These are phyloP conservation scores for Aureobasidium leucospermi DNA, from an alignment of 2,329 filamentous ascomycete genomes.

Conservation along the genomic window DNA sequence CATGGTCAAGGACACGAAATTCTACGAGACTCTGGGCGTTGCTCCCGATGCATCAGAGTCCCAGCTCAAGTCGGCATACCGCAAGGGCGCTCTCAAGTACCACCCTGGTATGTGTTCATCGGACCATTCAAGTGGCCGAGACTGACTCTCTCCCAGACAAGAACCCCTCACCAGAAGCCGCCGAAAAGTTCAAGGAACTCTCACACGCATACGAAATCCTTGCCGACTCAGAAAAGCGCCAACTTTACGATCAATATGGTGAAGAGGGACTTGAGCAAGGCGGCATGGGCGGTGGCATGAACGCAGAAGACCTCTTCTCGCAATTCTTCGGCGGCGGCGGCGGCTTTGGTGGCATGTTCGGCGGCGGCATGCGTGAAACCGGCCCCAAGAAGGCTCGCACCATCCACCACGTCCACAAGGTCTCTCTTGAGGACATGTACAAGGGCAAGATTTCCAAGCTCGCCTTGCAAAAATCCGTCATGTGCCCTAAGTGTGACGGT, in stretches of 20 bases:
- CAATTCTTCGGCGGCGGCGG: constrained; percentile 83
- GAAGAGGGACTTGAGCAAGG: constrained; percentile 89
- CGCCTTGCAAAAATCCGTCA: constrained; percentile 92
- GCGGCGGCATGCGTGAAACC: constrained; percentile 71
- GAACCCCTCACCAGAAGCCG: constrained; percentile 87
- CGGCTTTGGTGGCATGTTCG: constrained; percentile 58
- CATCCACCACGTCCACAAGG: constrained; percentile 97
- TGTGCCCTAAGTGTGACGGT: constrained; percentile 90
- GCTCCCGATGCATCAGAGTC: constrained; percentile 70
- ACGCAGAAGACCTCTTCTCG: constrained; percentile 89
- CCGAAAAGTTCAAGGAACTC: constrained; percentile 97
- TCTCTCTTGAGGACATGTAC: constrained; percentile 96
- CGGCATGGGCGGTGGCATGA: constrained; percentile 72
- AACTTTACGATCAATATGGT: constrained; percentile 93
- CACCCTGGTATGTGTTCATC: constrained; percentile 61
- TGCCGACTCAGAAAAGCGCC: constrained; percentile 83
- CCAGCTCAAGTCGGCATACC: constrained; percentile 88
- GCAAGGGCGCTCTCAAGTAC: constrained; percentile 72
- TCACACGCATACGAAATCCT: constrained; percentile 94
- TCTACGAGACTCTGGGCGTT: constrained; percentile 74
- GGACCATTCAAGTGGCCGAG: neutral
- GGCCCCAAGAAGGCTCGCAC: constrained; percentile 89
- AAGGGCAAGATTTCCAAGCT: constrained; percentile 96
- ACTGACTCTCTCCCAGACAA: constrained; percentile 58
- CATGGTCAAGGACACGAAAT: constrained; percentile 74